phyloP scores from a whole-genome alignment of 139 green algal species.

The Chlamydomonas sp. region DNA sequence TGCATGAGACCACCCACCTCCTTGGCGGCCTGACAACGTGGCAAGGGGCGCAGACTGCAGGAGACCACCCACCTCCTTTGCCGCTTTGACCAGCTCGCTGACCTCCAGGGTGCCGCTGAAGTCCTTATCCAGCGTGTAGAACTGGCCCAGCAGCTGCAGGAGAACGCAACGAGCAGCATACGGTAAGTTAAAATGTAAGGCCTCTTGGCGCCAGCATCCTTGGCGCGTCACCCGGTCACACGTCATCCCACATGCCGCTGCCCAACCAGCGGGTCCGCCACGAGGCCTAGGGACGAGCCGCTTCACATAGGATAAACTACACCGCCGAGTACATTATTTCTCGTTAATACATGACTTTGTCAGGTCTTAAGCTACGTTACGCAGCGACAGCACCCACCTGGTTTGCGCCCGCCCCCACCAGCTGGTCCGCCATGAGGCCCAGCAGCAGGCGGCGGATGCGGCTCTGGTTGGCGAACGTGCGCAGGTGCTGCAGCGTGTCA shows the following conservation, averaged over 20 bases:
- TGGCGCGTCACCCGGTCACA: too few relatives aligned
- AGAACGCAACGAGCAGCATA: too few relatives aligned
- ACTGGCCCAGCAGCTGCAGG: slow-evolving; percentile 46
- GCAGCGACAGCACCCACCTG: too few relatives aligned
- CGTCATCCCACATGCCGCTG: too few relatives aligned
- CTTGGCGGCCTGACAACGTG: background rate
- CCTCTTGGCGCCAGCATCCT: background rate
- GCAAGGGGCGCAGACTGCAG: background rate
- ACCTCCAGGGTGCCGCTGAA: slow-evolving; percentile 59
- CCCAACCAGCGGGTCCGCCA: too few relatives aligned
- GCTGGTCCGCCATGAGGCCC: slow-evolving; percentile 55
- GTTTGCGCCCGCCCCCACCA: slow-evolving; percentile 50
- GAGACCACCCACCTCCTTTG: slow-evolving; percentile 42
- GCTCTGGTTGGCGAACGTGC: slow-evolving; percentile 57
- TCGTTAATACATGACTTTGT: too few relatives aligned
- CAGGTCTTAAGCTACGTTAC: too few relatives aligned
- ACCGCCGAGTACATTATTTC: too few relatives aligned
- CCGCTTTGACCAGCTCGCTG: slow-evolving; percentile 52
- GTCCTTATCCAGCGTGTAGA: slow-evolving; percentile 52
- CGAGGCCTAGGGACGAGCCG: background rate
- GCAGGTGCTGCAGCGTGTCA: slow-evolving; percentile 55
- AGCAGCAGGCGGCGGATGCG: slow-evolving; percentile 62
- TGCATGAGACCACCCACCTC: too few relatives aligned
- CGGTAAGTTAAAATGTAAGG: too few relatives aligned
- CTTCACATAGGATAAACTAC: background rate